Percentiles rank a stretch among this genome's conserved stretches.
Conservation (phyloP, 257 asterid species). For the Solanum lignicaule region DNA sequence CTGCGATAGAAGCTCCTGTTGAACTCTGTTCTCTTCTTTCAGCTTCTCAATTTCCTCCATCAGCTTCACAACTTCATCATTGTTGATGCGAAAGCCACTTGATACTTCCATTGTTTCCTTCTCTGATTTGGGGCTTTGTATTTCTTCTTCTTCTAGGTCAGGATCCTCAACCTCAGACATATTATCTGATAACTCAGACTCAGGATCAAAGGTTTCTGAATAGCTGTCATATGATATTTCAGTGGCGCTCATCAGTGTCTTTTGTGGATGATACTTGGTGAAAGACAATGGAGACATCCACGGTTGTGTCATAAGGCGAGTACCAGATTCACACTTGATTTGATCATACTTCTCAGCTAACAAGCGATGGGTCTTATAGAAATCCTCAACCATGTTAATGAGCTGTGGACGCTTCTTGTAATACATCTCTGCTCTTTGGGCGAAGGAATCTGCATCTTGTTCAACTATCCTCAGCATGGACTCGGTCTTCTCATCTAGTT, state of each 20-base stretch:
- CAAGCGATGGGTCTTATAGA: constrained; percentile 67
- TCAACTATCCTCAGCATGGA: constrained; percentile 64
- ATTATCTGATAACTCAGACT: constrained; percentile 19
- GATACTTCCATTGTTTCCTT: constrained; percentile 16
- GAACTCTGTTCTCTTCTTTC: constrained; percentile 43
- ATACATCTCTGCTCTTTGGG: constrained; percentile 89
- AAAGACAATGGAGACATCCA: constrained; percentile 43
- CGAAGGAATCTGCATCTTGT: constrained; percentile 82
- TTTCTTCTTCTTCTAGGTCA: constrained; percentile 12
- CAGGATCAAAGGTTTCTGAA: constrained; percentile 60
- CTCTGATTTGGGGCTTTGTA: background rate
- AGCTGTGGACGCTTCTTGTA: constrained; percentile 84
- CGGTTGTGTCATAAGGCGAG: constrained; percentile 32
- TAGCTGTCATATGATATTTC: constrained; percentile 63
- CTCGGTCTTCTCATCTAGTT: constrained; percentile 57
- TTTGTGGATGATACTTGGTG: constrained; percentile 24
- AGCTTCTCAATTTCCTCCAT: constrained; percentile 53
- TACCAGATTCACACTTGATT: constrained; percentile 42
- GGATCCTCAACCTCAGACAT: constrained; percentile 86
- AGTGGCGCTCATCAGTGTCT: constrained; percentile 30
- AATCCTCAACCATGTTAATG: constrained; percentile 68
- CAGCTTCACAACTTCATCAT: constrained; percentile 25
- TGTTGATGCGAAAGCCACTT: background rate
- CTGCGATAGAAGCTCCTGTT: constrained; percentile 33
- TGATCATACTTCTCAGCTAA: constrained; percentile 71